phyloP scores from a whole-genome alignment of 139 green algal genomes.

The Nannochloris sp. region DNA sequence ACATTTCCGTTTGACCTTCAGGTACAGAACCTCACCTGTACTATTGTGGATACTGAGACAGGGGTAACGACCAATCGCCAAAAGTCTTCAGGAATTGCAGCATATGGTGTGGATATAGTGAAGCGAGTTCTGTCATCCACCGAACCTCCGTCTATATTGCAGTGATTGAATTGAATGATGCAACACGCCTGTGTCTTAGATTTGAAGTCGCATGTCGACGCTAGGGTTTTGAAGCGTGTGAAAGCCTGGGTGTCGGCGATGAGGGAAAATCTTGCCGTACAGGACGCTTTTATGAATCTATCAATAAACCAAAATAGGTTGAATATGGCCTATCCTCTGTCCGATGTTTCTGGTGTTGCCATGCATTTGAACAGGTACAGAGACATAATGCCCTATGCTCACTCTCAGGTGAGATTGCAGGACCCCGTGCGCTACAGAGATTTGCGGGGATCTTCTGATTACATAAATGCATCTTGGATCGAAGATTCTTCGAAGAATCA shows the following conservation, averaged over 20 bases:
- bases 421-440: neutral
- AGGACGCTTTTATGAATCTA: too few relatives aligned
- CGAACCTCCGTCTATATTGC: conserved; percentile 49
- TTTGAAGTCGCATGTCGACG: too few relatives aligned
- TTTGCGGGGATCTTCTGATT: neutral
- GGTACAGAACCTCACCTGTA: too few relatives aligned
- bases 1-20: conserved; percentile 87
- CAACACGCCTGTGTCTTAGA: too few relatives aligned
- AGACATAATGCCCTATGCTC: conserved; percentile 42
- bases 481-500: neutral
- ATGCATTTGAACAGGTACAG: conserved; percentile 31
- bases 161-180: conserved; percentile 10
- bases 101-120: conserved; percentile 48
- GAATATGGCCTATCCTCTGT: too few relatives aligned
- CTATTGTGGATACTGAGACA: conserved; percentile 6
- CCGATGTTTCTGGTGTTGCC: neutral
- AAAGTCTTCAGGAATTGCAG: neutral
- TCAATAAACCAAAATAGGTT: too few relatives aligned
- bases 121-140: conserved; percentile 49
- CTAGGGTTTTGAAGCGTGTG: too few relatives aligned
- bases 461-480: conserved; percentile 45
- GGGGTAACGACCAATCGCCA: neutral
- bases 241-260: too few relatives aligned
- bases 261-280: too few relatives aligned
- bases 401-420: conserved; percentile 21